Evolutionary conservation across 345 rosid species (phyloP), one percentile per base, ranked within the genome.

Genomic region (Brassica incana): DNA sequence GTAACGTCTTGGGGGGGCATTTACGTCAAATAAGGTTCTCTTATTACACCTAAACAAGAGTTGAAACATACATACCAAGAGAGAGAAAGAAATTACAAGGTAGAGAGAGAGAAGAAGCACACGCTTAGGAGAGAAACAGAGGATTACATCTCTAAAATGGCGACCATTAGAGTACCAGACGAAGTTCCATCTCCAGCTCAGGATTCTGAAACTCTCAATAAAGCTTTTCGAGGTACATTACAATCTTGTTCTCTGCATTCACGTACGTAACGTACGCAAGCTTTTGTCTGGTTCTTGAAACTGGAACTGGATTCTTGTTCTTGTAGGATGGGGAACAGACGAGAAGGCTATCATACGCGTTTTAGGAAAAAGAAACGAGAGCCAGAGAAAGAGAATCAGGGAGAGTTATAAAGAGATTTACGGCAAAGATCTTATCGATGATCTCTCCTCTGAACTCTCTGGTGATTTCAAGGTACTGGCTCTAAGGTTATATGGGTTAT

Each of bases 241-340:
- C 59, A 27, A 66, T 8, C 23, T 1, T 15, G 27, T 9, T 12
- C 32, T 14, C 56, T 48, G 56, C 56, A 48, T 14, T 48, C 56
- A 12, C 16, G 2, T 48, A 12, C 15, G 16, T 14, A 1, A 18
- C 18, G 18, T 18, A 18, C 48, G 11, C 48, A 14, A 48, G 56
- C 56, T 48, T 48, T 14, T 48, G 16, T 48, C 7, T 48, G 56
- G 7, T 40, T 40, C 48, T 40, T 40, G 56, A 48, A 48, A 48
- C 56, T 48, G 56, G 6, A 48, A 48, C 56, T 5, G 18, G 14
- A 16, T 48, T 48, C 56, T 48, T 48, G 56, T 56, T 16, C 9
- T 23, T 52, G 20, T 63, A 95, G 98, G 99, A 73, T 71, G 86
- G 77, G 96, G 97, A 72, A 90, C 94, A 14, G 93, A 93, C 66